Base-by-base conservation (phyloP, 257 asterid species). In the Primulina tabacum region DNA sequence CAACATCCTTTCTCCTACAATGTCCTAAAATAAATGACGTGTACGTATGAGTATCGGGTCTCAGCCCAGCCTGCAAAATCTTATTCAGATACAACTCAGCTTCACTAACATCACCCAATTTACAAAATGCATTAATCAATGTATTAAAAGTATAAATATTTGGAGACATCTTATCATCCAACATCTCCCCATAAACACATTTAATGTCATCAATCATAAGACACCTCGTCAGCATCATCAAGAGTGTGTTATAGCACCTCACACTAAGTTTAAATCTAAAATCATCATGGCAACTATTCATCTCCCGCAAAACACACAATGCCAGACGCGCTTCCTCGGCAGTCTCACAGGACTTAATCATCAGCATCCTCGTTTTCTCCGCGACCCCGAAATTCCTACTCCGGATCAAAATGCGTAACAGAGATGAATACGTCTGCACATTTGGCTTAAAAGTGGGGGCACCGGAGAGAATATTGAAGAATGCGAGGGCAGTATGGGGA, bases 21-120 rank as follows among this genome's bases (percentile, higher is more conserved):
- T 90, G 82, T 9, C 96, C 96, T 33, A 88, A 79, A 73, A 90
- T 86, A 69, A 90, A 86, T 4, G 95, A 90, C 5, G 96, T 86
- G 69, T 79, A 88, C 0, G 95, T 88, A 71, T 90, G 91, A 2
- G 90, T 78, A 77, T 88, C 92, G 0, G 95, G 95, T 74, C 68
- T 82, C 81, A 86, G 79, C 43, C 92, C 87, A 4, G 87, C 89
- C 75, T 78, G 90, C 66, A 76, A 75, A 75, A 90, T 80, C 84
- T 81, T 81, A 78, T 85, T 75, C 9, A 86, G 57, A 74, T 84
- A 88, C 78, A 73, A 55, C 59, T 80, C 80, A 37, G 92, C 96
- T 77, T 84, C 85, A 20, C 60, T 56, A 73, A 90, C 82, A 78
- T 81, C 71, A n/a, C 89, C 95, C 86, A 86, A 59, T 76, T 88